Evolutionary conservation across 2,329 filamentous ascomycete genomes (phyloP).

Genomic region (Fusarium euwallaceae): DNA sequence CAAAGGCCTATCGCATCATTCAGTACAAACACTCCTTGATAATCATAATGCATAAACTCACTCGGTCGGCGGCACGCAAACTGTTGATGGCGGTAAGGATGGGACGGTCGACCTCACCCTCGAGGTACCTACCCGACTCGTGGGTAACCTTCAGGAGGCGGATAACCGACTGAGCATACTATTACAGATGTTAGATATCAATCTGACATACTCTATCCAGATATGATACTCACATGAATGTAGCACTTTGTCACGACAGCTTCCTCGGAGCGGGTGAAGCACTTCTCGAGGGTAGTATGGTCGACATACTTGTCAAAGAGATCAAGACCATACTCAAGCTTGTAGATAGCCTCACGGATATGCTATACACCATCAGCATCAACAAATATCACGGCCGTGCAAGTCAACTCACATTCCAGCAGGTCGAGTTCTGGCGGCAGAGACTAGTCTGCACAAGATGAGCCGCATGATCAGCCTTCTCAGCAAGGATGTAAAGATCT

Average conservation of each 20-base stretch:
- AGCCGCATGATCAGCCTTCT: slow-evolving; percentile 42
- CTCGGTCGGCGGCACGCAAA: slow-evolving; percentile 46
- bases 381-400: too few species aligned
- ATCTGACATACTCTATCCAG: not conserved
- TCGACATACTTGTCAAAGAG: slow-evolving; percentile 46
- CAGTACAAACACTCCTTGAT: not conserved
- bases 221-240: slow-evolving; percentile 29
- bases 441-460: slow-evolving; percentile 32
- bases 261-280: slow-evolving; percentile 43
- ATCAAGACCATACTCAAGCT: slow-evolving; percentile 47
- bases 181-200: not conserved
- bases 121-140: slow-evolving; percentile 43
- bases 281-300: slow-evolving; percentile 43
- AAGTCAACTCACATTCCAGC: slow-evolving; percentile 42
- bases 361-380: slow-evolving; percentile 35
- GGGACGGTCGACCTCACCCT: slow-evolving; percentile 46
- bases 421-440: slow-evolving; percentile 36
- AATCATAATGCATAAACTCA: not conserved
- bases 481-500: slow-evolving; percentile 41
- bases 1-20: slow-evolving; percentile 35
- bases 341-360: slow-evolving; percentile 41
- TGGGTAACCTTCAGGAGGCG: slow-evolving; percentile 43
- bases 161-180: slow-evolving; percentile 50
- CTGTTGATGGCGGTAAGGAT: slow-evolving; percentile 49
- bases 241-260: slow-evolving; percentile 46